Evolutionary conservation across 352 stramenopile genomes (phyloP), one percentile per base, ranked within the genome.

Genomic region (Phytophthora pini): DNA sequence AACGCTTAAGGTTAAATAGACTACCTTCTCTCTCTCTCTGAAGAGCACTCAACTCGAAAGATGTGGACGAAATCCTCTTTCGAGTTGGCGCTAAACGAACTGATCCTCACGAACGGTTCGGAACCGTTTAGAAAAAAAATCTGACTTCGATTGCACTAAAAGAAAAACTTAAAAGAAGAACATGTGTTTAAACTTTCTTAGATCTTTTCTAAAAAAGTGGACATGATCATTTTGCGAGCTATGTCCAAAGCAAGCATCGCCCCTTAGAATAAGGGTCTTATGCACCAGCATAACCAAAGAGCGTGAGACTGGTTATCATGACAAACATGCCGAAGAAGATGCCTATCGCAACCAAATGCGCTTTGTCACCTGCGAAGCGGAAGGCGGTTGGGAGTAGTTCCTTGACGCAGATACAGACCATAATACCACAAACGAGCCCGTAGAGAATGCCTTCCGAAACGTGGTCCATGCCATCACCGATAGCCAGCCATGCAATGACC

Each of bases 391-490:
- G 94, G 12, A 98, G 57, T 15, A 98, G 70, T 60, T 98, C 93
- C 55, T 92, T 91, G 29, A 96, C 55, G 38, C 78, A 90, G 65
- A 98, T 98, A 31, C 89, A 90, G 0, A 98, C 80, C 93, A 98
- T 98, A 84, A 99, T 98, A 17, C 96, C 96, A 13, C 79, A 85
- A 39, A 98, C 94, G 12, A 98, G 24, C 6, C 90, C 93, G 71
- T 98, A 98, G 22, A 99, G 62, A 3, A 96, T 71, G 2, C 76
- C 95, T 76, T 97, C 97, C 4, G 78, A 77, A 3, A 76, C 44
- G 38, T 59, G 61, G 40, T 73, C 81, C 72, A 98, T 88, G 8
- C 72, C 75, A 53, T 90, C 77, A 3, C 80, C 80, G 34, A 98
- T 80, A 26, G 97, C 67, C 4, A 89, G 44, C 82, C 86, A 98